Evolutionary conservation across 2,329 filamentous ascomycete genomes (phyloP), one percentile per base, ranked within the genome.

Genomic region (Neofusicoccum umdonicola): DNA sequence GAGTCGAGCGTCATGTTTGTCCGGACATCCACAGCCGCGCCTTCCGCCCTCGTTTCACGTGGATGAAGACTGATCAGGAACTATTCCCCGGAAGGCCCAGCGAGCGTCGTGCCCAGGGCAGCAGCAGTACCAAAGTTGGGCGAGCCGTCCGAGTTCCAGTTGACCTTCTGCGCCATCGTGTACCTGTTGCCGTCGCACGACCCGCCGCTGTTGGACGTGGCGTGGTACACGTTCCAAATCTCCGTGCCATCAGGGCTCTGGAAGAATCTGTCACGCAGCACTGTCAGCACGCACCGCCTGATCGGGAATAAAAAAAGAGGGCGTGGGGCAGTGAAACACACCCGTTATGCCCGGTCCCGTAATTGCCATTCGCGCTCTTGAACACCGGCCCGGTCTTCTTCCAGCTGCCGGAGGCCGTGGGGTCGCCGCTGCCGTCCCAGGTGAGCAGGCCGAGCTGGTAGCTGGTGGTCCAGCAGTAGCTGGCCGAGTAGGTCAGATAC

Each of bases 181-280:
- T 86, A 86, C 44, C 85, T 73, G 4, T 78, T 82, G 1, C 81
- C 78, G 65, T 85, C 83, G 63, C 85, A 87, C 1, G 81, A 0
- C 85, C 84, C 0, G 72, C 74, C 74, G 11, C 77, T 74, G 65
- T 79, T 82, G 1, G 77, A 74, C 0, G 84, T 85, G 0, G 84
- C 84, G 67, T 87, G 84, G 71, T 84, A 87, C 0, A 83, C 81
- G 60, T 83, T 85, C 81, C 81, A 87, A 2, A 80, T 82, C 72
- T 87, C 79, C 0, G 74, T 80, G 3, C 79, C 83, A 66, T 87
- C 83, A 0, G 84, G 84, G 67, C 83, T 86, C 34, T 73, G 76
- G 74, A 88, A 87, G 78, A 87, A 87, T 2, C 82, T 83, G 57
- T 34, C 27, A 22, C 9, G 13, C 15, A 17, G 44, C 19, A 50